Evolutionary conservation across 2,329 filamentous ascomycete genomes (phyloP), one percentile per base, ranked within the genome.

Genomic region (Beauveria brongniartii): DNA sequence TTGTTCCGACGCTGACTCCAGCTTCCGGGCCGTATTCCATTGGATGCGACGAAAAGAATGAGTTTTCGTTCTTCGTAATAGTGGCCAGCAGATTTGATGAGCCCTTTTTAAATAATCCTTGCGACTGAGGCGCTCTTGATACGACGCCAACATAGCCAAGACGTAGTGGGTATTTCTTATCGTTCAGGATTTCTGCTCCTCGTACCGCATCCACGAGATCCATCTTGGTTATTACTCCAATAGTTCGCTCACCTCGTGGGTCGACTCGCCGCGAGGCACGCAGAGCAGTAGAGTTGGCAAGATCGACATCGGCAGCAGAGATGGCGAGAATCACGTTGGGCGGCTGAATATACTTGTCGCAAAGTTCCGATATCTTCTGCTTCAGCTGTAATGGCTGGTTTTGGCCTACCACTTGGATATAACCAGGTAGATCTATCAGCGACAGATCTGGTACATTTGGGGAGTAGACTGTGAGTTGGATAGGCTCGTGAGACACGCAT

Each of bases 141-240:
- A 99, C 90, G 5, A 99, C 94, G 55, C 94, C 94, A 3, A 99
- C 93, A 68, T 99, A 99, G 3, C 94, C 94, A 3, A 99, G 79
- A n/a, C 94, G 84, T 34, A 99, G 80, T 46, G 94, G 93, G 70
- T 99, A 99, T 72, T 97, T 96, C 70, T 86, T 88, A 72, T 99
- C 93, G 28, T 82, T 87, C 22, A 99, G 79, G 37, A 99, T 91
- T 41, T 84, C 81, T 16, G 85, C 82, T 34, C 92, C 94, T 62
- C 93, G 86, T 8, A 80, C 78, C 3, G 94, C 82, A 67, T 97
- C 93, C 8, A 99, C 92, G 24, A 99, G 81, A 69, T 99, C 94
- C 93, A 99, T 97, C 77, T 99, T 99, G 3, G 94, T 99, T 47
- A 99, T 88, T n/a, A 99, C 94, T 50, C 94, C 94, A 70, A 99